Percentiles rank a stretch among this genome's conserved stretches.
Evolutionary conservation across 164 flowering plant species (phyloP).

Genomic region (Vitis amurensis): DNA sequence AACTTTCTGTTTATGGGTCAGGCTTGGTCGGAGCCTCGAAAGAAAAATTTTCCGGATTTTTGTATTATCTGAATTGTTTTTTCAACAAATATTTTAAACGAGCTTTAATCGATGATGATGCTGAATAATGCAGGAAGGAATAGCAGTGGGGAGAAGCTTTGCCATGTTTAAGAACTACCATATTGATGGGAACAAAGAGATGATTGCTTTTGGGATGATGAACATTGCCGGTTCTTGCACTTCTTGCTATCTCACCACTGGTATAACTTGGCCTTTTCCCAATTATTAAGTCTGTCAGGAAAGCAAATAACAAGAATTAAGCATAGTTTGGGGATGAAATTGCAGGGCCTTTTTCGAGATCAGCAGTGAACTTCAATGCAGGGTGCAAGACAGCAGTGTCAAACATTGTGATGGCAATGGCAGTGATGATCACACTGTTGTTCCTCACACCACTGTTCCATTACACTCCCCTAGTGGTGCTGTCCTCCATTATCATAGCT

Average conservation of each 20-base stretch:
- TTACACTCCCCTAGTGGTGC: conserved; percentile 70
- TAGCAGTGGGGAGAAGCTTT: conserved; percentile 89
- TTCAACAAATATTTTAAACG: too few relatives aligned
- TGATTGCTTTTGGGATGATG: conserved; percentile 91
- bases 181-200: conserved; percentile 96
- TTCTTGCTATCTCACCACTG: conserved; percentile 85
- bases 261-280: conserved; percentile 22
- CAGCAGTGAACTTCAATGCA: conserved; percentile 77
- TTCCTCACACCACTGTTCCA: conserved; percentile 66
- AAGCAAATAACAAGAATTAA: too few relatives aligned
- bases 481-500: conserved; percentile 61
- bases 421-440: conserved; percentile 62
- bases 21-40: too few relatives aligned
- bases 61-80: too few relatives aligned
- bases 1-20: too few relatives aligned
- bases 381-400: conserved; percentile 82
- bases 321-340: neutral
- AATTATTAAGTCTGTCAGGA: neutral
- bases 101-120: too few relatives aligned
- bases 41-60: too few relatives aligned
- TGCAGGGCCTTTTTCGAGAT: conserved; percentile 72
- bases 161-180: conserved; percentile 85
- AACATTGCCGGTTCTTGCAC: conserved; percentile 82
- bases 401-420: conserved; percentile 67
- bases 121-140: conserved; percentile 64